phyloP scores from a whole-genome alignment of 1,284 basidiomycete species.

The Heterobasidion annosum region DNA sequence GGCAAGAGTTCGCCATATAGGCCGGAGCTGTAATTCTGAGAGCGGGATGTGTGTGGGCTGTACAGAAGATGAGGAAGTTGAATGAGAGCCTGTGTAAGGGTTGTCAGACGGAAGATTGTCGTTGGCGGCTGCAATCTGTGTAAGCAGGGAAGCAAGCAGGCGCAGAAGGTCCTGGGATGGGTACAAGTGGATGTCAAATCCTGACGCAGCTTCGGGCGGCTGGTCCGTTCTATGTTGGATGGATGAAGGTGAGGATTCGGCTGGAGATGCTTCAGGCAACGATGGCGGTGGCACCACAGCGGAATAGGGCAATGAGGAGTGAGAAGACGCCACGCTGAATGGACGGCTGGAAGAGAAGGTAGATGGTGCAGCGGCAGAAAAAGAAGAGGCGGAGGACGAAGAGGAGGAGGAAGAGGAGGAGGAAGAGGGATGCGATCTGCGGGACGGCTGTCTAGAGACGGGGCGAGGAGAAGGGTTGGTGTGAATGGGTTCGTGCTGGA shows the following conservation, averaged over 20 bases:
- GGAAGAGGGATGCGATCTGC: slow-evolving; percentile 14
- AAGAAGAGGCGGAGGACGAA: slow-evolving; percentile 13
- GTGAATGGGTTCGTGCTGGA: slow-evolving; percentile 13
- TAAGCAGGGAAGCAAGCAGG: slow-evolving; percentile 83
- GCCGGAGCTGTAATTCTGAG: slow-evolving; percentile 23
- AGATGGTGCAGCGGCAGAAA: slow-evolving; percentile 9
- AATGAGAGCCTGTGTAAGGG: slow-evolving; percentile 2
- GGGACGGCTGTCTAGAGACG: background rate
- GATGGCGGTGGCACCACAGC: slow-evolving; percentile 9
- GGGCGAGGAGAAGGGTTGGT: background rate
- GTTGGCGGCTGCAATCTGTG: slow-evolving; percentile 89
- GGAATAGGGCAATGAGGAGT: slow-evolving; percentile 5
- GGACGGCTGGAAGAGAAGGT: slow-evolving; percentile 10
- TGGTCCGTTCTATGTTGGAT: slow-evolving; percentile 14
- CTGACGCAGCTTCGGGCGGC: slow-evolving; percentile 9
- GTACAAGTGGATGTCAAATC: slow-evolving; percentile 55
- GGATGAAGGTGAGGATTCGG: slow-evolving; percentile 11
- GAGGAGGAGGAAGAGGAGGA: slow-evolving; percentile 12
- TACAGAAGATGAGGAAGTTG: background rate
- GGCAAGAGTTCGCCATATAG: slow-evolving; percentile 59
- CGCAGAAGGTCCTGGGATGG: slow-evolving; percentile 68
- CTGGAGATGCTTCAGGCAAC: slow-evolving; percentile 12
- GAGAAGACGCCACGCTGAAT: slow-evolving; percentile 1
- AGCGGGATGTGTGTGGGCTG: slow-evolving; percentile 14
- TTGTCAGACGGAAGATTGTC: slow-evolving; percentile 42